Percentiles rank a stretch among this genome's conserved stretches.
Evolutionary conservation across 2,329 filamentous ascomycete species (phyloP).

Genomic region (Chaetomiaceae sp.): DNA sequence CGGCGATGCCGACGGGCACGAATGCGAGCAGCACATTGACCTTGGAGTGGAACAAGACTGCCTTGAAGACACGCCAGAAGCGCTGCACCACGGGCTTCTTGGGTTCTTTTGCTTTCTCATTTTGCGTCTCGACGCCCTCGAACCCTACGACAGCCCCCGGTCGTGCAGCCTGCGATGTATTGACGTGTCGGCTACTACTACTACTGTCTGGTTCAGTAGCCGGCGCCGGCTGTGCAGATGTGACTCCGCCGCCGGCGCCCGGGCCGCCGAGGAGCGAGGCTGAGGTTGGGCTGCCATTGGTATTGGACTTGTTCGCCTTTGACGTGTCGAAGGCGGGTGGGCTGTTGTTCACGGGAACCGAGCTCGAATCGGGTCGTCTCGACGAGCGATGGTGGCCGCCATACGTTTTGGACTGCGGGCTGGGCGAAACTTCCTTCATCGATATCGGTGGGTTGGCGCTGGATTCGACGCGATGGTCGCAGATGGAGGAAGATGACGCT

Average conservation of each 20-base stretch:
- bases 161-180: slow-evolving; percentile 45
- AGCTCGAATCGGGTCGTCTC: slow-evolving; percentile 35
- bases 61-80: slow-evolving; percentile 47
- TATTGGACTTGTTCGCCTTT: not conserved
- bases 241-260: slow-evolving; percentile 5
- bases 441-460: slow-evolving; percentile 31
- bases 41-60: slow-evolving; percentile 65
- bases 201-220: slow-evolving; percentile 20
- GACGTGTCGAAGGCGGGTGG: slow-evolving; percentile 22
- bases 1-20: slow-evolving; percentile 69
- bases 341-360: slow-evolving; percentile 33
- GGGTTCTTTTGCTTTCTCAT: slow-evolving; percentile 23
- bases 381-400: slow-evolving; percentile 37
- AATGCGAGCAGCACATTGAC: slow-evolving; percentile 72
- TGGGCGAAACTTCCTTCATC: slow-evolving; percentile 57
- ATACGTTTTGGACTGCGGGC: slow-evolving; percentile 49
- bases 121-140: slow-evolving; percentile 19
- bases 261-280: slow-evolving; percentile 1
- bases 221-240: slow-evolving; percentile 16
- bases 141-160: slow-evolving; percentile 51
- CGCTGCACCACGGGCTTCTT: slow-evolving; percentile 28
- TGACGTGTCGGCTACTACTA: slow-evolving; percentile 33
- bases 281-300: slow-evolving; percentile 15
- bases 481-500: not conserved
- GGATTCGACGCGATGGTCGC: slow-evolving; percentile 11